Percentiles rank a stretch among this genome's conserved stretches.
Evolutionary conservation across 176 grass and related monocot genomes (phyloP).

Genomic region (Puccinellia tenuiflora): DNA sequence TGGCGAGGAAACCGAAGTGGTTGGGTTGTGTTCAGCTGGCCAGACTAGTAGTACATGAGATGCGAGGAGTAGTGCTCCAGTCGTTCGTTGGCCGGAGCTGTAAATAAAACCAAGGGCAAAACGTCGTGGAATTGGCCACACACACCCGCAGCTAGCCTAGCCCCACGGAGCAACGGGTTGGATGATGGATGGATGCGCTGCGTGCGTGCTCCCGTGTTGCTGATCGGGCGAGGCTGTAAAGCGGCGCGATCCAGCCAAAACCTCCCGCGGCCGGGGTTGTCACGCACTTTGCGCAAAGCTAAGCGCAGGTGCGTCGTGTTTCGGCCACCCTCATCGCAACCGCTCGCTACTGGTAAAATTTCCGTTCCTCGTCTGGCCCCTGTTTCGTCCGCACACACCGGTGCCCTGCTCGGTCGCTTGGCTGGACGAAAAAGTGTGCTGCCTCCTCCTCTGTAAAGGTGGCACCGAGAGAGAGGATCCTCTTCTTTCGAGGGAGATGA

Average conservation of each 20-base stretch:
- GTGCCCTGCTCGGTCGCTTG: no score
- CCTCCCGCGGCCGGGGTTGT: no score
- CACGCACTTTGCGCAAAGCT: conserved; percentile 5
- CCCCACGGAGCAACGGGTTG: not conserved
- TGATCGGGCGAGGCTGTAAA: conserved; percentile 32
- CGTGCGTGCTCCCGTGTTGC: not conserved
- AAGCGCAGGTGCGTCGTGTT: not conserved
- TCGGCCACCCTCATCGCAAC: not conserved
- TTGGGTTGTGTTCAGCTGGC: no score
- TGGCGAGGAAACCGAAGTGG: no score
- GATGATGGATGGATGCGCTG: not conserved
- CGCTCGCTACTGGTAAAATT: not conserved
- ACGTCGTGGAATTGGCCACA: not conserved
- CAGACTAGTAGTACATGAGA: no score
- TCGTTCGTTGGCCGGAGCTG: not conserved
- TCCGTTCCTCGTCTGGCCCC: not conserved
- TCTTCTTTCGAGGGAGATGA: not conserved
- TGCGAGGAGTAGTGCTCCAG: no score
- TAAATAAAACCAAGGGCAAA: not conserved
- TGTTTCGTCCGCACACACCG: no score
- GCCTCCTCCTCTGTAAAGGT: conserved; percentile 25
- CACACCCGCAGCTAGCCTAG: not conserved
- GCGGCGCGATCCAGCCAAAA: conserved; percentile 9
- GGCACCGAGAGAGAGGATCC: not conserved
- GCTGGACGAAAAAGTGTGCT: not conserved